Conservation (phyloP, 306 rosid species). For the Phaseolus lunatus region DNA sequence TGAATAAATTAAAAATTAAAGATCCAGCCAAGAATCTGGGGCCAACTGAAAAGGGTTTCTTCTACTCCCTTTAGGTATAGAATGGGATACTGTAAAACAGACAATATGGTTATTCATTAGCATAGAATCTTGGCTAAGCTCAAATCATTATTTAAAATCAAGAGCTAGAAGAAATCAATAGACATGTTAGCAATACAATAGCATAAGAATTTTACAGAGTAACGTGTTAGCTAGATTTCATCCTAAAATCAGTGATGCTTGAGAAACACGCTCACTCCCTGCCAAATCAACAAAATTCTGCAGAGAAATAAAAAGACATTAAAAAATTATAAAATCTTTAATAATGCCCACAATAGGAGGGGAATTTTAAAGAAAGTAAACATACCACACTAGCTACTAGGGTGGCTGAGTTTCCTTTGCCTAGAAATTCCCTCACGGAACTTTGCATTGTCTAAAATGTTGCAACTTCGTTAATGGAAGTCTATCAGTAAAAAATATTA, state of each 20-base stretch:
- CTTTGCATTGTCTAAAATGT: constrained; percentile 90
- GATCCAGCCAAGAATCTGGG: constrained; percentile 82
- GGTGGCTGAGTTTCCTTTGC: constrained; percentile 91
- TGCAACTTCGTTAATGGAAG: constrained; percentile 34
- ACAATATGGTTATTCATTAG: constrained; percentile 16
- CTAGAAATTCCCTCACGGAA: constrained; percentile 94
- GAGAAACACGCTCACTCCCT: constrained; percentile 99
- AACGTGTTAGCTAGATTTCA: too few species aligned
- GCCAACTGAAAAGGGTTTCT: constrained; percentile 84
- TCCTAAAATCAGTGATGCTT: constrained; percentile 49
- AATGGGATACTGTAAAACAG: constrained; percentile 63
- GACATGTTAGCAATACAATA: not conserved
- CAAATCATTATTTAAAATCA: constrained; percentile 12
- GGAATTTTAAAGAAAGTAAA: constrained; percentile 28
- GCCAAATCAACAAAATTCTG: constrained; percentile 99
- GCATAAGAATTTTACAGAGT: constrained; percentile 20
- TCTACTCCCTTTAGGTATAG: constrained; percentile 80
- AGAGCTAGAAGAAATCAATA: not conserved
- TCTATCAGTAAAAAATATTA: constrained; percentile 28
- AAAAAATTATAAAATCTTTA: constrained; percentile 1
- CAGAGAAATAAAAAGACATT: constrained; percentile 48
- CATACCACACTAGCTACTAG: constrained; percentile 94
- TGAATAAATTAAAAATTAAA: constrained; percentile 8
- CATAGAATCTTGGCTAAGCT: constrained; percentile 17
- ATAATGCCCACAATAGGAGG: constrained; percentile 23